Evolutionary conservation across 1,284 basidiomycete species (phyloP).

Genomic region (Malassezia japonica): DNA sequence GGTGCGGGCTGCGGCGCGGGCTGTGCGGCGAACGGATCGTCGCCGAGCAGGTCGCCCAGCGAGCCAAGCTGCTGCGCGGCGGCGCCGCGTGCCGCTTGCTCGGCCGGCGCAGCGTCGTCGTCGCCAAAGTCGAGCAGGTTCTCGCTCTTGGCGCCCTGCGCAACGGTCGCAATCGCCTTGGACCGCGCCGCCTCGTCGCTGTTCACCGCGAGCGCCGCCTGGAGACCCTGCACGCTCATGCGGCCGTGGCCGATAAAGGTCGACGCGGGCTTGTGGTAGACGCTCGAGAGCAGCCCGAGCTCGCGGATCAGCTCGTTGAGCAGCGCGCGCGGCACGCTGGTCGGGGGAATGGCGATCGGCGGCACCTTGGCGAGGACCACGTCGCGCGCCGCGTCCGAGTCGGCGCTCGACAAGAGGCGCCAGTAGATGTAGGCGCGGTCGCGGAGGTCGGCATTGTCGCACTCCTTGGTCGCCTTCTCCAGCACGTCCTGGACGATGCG

Average conservation of each 20-base stretch:
- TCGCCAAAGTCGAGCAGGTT: conserved; percentile 45
- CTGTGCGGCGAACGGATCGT: conserved; percentile 14
- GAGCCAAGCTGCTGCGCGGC: conserved; percentile 16
- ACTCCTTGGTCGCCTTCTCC: conserved; percentile 88
- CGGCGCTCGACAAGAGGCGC: conserved; percentile 73
- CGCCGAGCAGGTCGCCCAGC: conserved; percentile 18
- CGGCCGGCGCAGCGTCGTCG: conserved; percentile 18
- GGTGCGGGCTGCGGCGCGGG: conserved; percentile 1
- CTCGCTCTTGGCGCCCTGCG: conserved; percentile 43
- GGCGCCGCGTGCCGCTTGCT: conserved; percentile 3
- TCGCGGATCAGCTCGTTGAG: conserved; percentile 71
- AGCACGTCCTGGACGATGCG: conserved; percentile 79
- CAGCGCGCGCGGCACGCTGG: conserved; percentile 78
- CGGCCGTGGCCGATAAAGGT: conserved; percentile 50
- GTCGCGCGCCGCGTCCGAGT: conserved; percentile 79
- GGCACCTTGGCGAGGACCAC: conserved; percentile 84
- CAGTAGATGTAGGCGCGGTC: conserved; percentile 95
- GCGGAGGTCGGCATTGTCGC: conserved; percentile 91
- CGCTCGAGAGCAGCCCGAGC: conserved; percentile 68
- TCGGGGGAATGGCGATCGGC: conserved; percentile 81
- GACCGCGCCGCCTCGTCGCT: conserved; percentile 37
- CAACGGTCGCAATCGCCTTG: conserved; percentile 52
- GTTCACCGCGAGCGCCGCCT: conserved; percentile 5
- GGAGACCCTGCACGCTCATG: conserved; percentile 34
- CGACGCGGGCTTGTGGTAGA: conserved; percentile 82